Evolutionary conservation across 2,329 filamentous ascomycete genomes (phyloP).

Genomic region (Trichoderma citrinoviride): DNA sequence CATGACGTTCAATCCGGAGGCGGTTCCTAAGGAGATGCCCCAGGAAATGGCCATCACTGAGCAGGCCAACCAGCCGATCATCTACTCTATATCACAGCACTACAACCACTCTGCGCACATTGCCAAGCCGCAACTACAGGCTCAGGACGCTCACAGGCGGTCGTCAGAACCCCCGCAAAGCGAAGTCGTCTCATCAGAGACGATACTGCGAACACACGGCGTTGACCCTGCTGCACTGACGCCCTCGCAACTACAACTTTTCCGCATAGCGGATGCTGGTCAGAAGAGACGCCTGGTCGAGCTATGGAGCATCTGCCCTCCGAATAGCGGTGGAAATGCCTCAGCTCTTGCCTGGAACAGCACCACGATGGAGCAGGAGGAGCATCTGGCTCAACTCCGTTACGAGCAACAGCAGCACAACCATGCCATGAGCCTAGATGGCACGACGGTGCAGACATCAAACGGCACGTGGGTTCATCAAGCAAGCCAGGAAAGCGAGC

Average conservation of each 20-base stretch:
- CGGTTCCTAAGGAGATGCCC: constrained; percentile 28
- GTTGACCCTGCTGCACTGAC: constrained; percentile 70
- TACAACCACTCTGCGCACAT: constrained; percentile 77
- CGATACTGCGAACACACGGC: constrained; percentile 61
- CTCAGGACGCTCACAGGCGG: constrained; percentile 41
- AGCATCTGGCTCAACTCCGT: constrained; percentile 58
- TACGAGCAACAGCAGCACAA: constrained; percentile 51
- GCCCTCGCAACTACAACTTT: constrained; percentile 72
- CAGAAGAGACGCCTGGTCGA: constrained; percentile 75
- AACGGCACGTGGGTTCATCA: constrained; percentile 53
- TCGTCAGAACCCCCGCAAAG: constrained; percentile 52
- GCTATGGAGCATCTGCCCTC: constrained; percentile 80
- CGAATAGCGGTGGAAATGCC: constrained; percentile 55
- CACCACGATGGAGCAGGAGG: constrained; percentile 56
- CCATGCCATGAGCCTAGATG: constrained; percentile 53
- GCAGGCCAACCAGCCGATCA: constrained; percentile 46
- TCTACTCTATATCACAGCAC: constrained; percentile 76
- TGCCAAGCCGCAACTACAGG: constrained; percentile 36
- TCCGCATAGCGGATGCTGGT: constrained; percentile 68
- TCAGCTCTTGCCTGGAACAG: constrained; percentile 52
- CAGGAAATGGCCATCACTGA: constrained; percentile 34
- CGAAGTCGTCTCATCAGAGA: constrained; percentile 52
- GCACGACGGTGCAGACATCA: constrained; percentile 49
- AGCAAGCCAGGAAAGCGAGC: constrained; percentile 57
- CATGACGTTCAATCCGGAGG: constrained; percentile 59